A percentile compares a stretch with the other conserved stretches of the same genome.
Conservation (phyloP, 2,329 filamentous ascomycete species). For the Escovopsis weberi region DNA sequence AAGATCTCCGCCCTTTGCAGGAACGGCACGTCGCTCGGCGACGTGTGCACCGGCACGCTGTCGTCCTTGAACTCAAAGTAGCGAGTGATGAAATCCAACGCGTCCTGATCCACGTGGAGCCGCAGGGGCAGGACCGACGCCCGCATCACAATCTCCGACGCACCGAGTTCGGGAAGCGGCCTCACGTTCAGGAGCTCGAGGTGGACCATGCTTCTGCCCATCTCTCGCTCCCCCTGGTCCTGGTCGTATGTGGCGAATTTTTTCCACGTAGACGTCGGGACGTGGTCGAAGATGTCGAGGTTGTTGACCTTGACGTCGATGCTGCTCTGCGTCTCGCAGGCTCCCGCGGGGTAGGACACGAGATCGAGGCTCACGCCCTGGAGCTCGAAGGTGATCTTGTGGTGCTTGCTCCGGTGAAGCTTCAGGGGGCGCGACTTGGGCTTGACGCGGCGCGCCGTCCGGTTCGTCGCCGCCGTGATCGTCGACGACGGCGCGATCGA, state of each 20-base stretch:
- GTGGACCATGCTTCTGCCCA: slow-evolving; percentile 78
- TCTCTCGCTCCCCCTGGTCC: slow-evolving; percentile 73
- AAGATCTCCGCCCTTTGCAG: slow-evolving; percentile 81
- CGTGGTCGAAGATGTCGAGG: slow-evolving; percentile 83
- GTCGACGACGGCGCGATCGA: slow-evolving; percentile 73
- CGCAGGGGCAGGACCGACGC: slow-evolving; percentile 69
- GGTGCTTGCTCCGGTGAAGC: slow-evolving; percentile 70
- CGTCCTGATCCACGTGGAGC: slow-evolving; percentile 92
- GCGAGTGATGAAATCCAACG: slow-evolving; percentile 87
- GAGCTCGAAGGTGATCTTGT: slow-evolving; percentile 93
- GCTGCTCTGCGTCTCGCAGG: slow-evolving; percentile 74
- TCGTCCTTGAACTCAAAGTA: slow-evolving; percentile 98
- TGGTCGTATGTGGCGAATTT: slow-evolving; percentile 94
- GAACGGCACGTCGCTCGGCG: slow-evolving; percentile 64
- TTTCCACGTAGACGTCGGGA: slow-evolving; percentile 93
- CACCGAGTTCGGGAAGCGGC: slow-evolving; percentile 69
- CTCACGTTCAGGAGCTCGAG: slow-evolving; percentile 79
- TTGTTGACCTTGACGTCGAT: slow-evolving; percentile 71
- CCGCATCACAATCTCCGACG: slow-evolving; percentile 77
- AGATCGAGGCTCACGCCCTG: slow-evolving; percentile 73
- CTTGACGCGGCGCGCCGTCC: slow-evolving; percentile 27
- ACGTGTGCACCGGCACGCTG: slow-evolving; percentile 34
- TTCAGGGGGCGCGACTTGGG: slow-evolving; percentile 48
- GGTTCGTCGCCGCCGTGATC: slow-evolving; percentile 42
- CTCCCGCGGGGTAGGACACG: slow-evolving; percentile 60